Percentiles rank a stretch among this genome's conserved stretches.
Evolutionary conservation across 805 yeast genomes (phyloP).

Genomic region (Kodamaea laetipori): DNA sequence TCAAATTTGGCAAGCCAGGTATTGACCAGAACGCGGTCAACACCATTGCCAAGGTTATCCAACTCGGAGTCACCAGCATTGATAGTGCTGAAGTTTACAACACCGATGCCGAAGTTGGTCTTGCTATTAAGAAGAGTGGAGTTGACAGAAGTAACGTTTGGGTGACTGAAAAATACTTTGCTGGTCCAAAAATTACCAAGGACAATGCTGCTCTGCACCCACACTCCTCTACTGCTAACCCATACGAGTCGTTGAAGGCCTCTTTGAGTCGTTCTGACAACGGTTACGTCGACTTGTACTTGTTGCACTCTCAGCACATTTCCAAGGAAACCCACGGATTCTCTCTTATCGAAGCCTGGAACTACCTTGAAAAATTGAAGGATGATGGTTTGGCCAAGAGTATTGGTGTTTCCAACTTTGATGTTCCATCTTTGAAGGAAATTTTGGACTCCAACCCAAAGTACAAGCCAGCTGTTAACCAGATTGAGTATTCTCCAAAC

Average conservation of each 20-base stretch:
- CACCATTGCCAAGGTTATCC: slow-evolving; percentile 48
- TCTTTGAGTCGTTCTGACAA: slow-evolving; percentile 41
- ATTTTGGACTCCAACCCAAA: slow-evolving; percentile 37
- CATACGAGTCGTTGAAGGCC: slow-evolving; percentile 42
- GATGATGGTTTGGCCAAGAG: too few species aligned
- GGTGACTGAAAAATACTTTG: slow-evolving; percentile 59
- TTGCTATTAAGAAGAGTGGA: slow-evolving; percentile 46
- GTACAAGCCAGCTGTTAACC: slow-evolving; percentile 29
- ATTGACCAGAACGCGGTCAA: slow-evolving; percentile 39
- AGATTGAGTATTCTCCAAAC: slow-evolving; percentile 31
- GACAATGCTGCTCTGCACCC: background rate
- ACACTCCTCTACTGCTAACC: slow-evolving; percentile 20
- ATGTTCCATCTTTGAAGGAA: slow-evolving; percentile 46
- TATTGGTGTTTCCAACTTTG: slow-evolving; percentile 24
- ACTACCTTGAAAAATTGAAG: too few species aligned
- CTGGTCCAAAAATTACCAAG: slow-evolving; percentile 6
- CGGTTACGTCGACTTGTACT: slow-evolving; percentile 33
- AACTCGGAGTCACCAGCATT: slow-evolving; percentile 56
- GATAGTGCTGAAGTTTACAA: slow-evolving; percentile 69
- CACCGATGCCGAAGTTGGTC: slow-evolving; percentile 58
- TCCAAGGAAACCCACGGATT: too few species aligned
- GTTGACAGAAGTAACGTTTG: slow-evolving; percentile 47
- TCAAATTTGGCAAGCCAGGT: slow-evolving; percentile 26
- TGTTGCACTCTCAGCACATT: too few species aligned
- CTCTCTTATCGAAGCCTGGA: too few species aligned